A percentile compares a stretch with the other conserved stretches of the same genome.
Evolutionary conservation across 257 asterid genomes (phyloP).

Genomic region (Gentiana macrophylla): DNA sequence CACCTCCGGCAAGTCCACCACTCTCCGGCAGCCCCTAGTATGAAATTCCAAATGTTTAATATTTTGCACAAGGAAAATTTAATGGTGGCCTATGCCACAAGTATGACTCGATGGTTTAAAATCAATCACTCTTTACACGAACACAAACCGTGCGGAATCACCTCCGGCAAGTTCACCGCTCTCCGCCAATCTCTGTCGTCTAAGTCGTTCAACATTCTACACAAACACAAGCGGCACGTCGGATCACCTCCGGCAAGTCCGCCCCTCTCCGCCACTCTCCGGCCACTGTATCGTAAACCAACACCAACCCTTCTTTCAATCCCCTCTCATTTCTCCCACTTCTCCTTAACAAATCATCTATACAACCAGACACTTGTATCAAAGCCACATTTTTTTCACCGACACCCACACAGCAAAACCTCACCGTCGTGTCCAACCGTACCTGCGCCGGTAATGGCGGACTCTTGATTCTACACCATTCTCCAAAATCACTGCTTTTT

Average conservation of each 20-base stretch:
- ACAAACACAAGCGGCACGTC: constrained; percentile 91
- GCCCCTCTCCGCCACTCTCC: constrained; percentile 70
- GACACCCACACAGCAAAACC: constrained; percentile 65
- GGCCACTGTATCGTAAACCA: constrained; percentile 45
- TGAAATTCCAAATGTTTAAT: too few relatives aligned
- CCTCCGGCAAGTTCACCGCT: too few relatives aligned
- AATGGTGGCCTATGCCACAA: too few relatives aligned
- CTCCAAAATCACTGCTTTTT: constrained; percentile 36
- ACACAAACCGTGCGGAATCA: neutral
- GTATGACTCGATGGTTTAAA: too few relatives aligned
- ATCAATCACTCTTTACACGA: neutral
- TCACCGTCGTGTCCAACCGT: constrained; percentile 67
- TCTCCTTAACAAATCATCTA: constrained; percentile 61
- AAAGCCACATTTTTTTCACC: constrained; percentile 52
- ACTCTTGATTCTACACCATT: constrained; percentile 56
- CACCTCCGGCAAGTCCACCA: too few relatives aligned
- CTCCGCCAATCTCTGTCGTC: too few relatives aligned
- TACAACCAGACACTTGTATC: constrained; percentile 72
- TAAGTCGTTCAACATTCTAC: constrained; percentile 39
- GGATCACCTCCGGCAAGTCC: constrained; percentile 65
- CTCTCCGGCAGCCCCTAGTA: too few relatives aligned
- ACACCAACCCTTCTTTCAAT: constrained; percentile 53
- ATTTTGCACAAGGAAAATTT: too few relatives aligned
- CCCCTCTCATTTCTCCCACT: constrained; percentile 66
- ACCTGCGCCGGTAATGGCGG: constrained; percentile 90